Conservation (phyloP, 768 basidiomycete species). For the Auricularia sp. region DNA sequence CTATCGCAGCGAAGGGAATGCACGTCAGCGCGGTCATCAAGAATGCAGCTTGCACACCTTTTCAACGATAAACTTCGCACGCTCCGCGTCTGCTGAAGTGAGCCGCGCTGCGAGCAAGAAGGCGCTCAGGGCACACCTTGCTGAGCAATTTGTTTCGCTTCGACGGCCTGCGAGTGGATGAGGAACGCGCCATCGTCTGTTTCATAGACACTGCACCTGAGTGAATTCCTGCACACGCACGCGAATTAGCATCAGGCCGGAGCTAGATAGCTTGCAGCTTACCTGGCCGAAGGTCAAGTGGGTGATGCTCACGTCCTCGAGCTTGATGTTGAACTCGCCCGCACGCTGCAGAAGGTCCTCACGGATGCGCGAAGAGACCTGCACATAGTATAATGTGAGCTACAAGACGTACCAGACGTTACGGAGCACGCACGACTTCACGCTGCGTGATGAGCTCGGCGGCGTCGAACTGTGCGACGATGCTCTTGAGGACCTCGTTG, state of each 20-base stretch:
- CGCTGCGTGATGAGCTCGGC: constrained; percentile 95
- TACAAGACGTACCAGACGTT: background rate
- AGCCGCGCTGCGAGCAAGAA: background rate
- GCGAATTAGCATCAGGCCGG: background rate
- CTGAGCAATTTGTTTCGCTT: constrained; percentile 99
- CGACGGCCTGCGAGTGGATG: constrained; percentile 58
- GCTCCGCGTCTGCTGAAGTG: constrained; percentile 70
- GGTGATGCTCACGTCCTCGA: constrained; percentile 97
- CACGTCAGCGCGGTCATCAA: background rate
- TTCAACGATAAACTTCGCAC: constrained; percentile 98
- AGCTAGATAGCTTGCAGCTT: constrained; percentile 10
- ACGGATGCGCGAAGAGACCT: constrained; percentile 88
- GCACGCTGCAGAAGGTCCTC: constrained; percentile 88
- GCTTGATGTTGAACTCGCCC: constrained; percentile 87
- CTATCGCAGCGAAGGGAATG: constrained; percentile 29
- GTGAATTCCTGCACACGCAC: constrained; percentile 69
- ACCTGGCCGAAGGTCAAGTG: constrained; percentile 85
- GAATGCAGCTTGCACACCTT: constrained; percentile 45
- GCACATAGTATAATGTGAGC: background rate
- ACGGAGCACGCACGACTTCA: constrained; percentile 62
- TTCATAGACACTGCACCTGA: constrained; percentile 30
- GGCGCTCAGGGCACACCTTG: constrained; percentile 54
- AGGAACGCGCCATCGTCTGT: background rate
- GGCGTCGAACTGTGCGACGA: constrained; percentile 97
- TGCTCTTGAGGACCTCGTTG: constrained; percentile 95